phyloP scores from a whole-genome alignment of 768 basidiomycete genomes.

The Lactarius akahatsu region DNA sequence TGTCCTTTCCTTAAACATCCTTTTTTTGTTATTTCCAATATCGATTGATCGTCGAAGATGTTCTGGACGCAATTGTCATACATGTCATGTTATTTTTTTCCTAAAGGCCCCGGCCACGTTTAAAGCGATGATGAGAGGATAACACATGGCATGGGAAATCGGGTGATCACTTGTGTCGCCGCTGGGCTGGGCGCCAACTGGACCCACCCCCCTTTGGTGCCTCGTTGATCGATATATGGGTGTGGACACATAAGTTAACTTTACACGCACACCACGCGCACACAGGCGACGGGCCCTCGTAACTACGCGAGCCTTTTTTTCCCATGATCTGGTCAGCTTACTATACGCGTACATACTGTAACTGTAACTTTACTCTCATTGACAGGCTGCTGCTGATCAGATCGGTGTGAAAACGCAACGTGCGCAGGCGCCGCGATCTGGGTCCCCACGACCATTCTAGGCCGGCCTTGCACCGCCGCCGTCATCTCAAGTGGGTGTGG shows the following conservation, averaged over 20 bases:
- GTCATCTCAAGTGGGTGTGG: neutral
- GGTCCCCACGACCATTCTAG: neutral
- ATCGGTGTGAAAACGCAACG: slow-evolving; percentile 1
- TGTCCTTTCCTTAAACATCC: neutral
- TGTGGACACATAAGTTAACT: slow-evolving; percentile 1
- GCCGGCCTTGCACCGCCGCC: neutral
- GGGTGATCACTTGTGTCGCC: slow-evolving; percentile 5
- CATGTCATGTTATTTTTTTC: neutral
- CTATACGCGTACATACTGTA: slow-evolving; percentile 4
- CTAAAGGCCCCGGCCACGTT: slow-evolving; percentile 10
- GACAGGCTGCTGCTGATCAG: neutral
- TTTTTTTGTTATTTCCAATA: slow-evolving; percentile 4
- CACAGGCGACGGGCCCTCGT: neutral
- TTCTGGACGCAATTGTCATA: slow-evolving; percentile 5
- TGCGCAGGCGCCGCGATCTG: slow-evolving; percentile 2
- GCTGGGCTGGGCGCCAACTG: neutral
- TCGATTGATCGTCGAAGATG: slow-evolving; percentile 15
- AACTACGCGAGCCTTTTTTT: neutral
- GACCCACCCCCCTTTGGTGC: slow-evolving; percentile 3
- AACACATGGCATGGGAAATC: neutral
- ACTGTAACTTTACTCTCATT: neutral
- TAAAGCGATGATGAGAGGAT: slow-evolving; percentile 1
- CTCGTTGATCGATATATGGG: neutral
- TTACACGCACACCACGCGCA: neutral
- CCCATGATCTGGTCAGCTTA: neutral